These are phyloP conservation scores for Lentinus tigrinus DNA, from an alignment of 768 basidiomycete species.

Conservation along the genomic window DNA sequence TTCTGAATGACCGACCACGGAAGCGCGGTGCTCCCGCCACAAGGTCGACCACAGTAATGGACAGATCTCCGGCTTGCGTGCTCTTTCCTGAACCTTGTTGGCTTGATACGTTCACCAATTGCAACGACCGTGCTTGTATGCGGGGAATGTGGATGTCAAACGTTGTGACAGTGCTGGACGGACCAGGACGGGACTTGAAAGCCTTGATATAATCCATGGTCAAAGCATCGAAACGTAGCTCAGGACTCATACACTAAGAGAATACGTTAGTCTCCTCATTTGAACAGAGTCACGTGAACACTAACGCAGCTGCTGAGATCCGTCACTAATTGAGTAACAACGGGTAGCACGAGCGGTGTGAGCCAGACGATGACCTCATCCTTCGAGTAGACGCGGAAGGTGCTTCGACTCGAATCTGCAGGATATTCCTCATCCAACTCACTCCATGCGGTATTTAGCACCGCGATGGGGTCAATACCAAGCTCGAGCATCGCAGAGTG, in stretches of 20 bases:
- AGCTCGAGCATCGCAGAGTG: not conserved
- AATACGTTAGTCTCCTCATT: not conserved
- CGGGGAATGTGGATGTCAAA: slow-evolving; percentile 45
- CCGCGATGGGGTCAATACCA: not conserved
- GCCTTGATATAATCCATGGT: slow-evolving; percentile 38
- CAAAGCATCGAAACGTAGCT: slow-evolving; percentile 40
- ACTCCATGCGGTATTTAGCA: not conserved
- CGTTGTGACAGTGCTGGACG: slow-evolving; percentile 8
- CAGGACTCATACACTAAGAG: slow-evolving; percentile 36
- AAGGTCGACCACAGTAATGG: slow-evolving; percentile 34
- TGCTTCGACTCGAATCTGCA: slow-evolving; percentile 26
- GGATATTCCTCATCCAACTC: not conserved
- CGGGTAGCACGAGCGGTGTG: slow-evolving; percentile 56
- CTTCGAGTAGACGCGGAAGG: slow-evolving; percentile 40
- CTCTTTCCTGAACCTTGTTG: not conserved
- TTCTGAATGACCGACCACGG: not conserved
- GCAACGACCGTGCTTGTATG: slow-evolving; percentile 42
- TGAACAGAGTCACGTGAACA: not conserved
- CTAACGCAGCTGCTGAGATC: slow-evolving; percentile 49
- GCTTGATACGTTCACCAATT: not conserved
- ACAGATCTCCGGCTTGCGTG: not conserved
- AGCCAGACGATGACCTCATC: slow-evolving; percentile 41
- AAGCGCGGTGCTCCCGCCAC: not conserved
- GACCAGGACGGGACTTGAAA: slow-evolving; percentile 3
- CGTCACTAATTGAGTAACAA: slow-evolving; percentile 42